Percentiles rank a stretch among this genome's conserved stretches.
phyloP scores from a whole-genome alignment of 768 basidiomycete genomes.

The Serpula lacrymans region DNA sequence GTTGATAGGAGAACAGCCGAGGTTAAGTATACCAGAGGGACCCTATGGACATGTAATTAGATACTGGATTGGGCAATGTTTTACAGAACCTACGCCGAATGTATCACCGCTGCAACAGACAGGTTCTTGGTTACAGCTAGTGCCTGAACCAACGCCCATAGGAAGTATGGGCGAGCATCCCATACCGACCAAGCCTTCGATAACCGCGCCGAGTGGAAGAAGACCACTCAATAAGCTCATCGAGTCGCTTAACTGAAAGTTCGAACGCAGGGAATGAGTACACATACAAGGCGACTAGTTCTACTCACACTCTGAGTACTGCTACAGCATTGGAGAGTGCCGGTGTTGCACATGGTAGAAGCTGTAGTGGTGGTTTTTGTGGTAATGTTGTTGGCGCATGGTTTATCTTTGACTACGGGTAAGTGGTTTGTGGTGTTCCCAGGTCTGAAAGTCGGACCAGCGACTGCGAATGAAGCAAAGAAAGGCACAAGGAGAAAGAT shows the following conservation, averaged over 20 bases:
- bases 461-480: constrained; percentile 15
- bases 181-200: constrained; percentile 12
- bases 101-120: constrained; percentile 21
- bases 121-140: constrained; percentile 13
- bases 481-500: constrained; percentile 12
- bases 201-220: constrained; percentile 3
- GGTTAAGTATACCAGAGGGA: too few species aligned
- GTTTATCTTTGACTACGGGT: too few species aligned
- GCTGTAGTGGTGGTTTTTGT: too few species aligned
- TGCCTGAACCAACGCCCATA: constrained; percentile 21
- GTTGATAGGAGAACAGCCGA: too few species aligned
- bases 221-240: background rate
- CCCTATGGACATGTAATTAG: too few species aligned
- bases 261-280: background rate
- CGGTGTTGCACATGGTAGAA: constrained; percentile 21
- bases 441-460: constrained; percentile 19
- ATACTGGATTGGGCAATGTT: too few species aligned
- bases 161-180: constrained; percentile 11
- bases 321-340: constrained; percentile 18
- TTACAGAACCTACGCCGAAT: constrained; percentile 13
- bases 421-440: too few species aligned
- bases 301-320: constrained; percentile 12
- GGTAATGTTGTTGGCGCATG: too few species aligned
- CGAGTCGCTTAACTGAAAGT: constrained; percentile 11
- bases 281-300: background rate